phyloP scores from a whole-genome alignment of 352 stramenopile species.

The Globisporangium camurandrum region DNA sequence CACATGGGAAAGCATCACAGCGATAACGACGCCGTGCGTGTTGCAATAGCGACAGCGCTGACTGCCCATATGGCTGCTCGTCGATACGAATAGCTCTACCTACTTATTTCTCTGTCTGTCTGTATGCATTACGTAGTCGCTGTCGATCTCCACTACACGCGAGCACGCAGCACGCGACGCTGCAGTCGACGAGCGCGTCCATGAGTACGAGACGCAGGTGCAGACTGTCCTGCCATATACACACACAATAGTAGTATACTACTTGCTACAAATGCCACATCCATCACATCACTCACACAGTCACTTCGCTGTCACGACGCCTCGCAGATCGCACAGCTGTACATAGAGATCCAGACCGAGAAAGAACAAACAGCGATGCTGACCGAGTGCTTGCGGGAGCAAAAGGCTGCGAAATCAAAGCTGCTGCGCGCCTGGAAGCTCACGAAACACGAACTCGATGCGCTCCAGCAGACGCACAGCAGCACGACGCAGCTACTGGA shows the following conservation, averaged over 20 bases:
- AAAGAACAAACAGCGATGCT: conserved; percentile 69
- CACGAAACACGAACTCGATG: conserved; percentile 51
- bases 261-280: neutral
- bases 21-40: conserved; percentile 10
- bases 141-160: conserved; percentile 33
- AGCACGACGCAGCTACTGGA: conserved; percentile 56
- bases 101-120: too few species aligned
- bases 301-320: neutral
- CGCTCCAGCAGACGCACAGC: conserved; percentile 49
- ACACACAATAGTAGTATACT: too few species aligned
- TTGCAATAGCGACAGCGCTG: neutral
- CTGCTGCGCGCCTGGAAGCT: conserved; percentile 69
- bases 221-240: too few species aligned
- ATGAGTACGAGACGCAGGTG: conserved; percentile 72
- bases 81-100: too few species aligned
- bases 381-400: conserved; percentile 48
- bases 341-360: conserved; percentile 61
- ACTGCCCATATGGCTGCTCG: too few species aligned
- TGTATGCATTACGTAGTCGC: conserved; percentile 10
- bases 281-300: neutral
- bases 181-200: conserved; percentile 36
- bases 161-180: conserved; percentile 18
- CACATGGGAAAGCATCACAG: conserved; percentile 18
- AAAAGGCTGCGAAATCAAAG: conserved; percentile 64
- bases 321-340: conserved; percentile 47